These are phyloP conservation scores for Rhodamnia rubescens DNA, from an alignment of 345 rosid genomes.

Conservation along the genomic window DNA sequence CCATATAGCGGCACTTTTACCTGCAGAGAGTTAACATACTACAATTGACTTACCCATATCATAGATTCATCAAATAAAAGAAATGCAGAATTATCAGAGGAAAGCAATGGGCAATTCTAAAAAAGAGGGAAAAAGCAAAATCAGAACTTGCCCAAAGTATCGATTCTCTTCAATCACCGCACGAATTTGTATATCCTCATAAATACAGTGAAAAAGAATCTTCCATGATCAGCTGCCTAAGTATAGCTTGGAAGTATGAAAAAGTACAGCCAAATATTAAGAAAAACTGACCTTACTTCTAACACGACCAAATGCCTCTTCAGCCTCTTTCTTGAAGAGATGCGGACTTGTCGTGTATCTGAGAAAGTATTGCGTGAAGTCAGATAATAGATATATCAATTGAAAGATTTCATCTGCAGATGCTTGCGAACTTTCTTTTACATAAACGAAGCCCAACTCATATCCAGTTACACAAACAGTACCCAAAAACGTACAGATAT, in stretches of 20 bases:
- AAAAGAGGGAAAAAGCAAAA: neutral
- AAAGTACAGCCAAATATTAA: neutral
- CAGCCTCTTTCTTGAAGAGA: constrained; percentile 75
- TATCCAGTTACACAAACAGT: neutral
- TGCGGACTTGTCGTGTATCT: constrained; percentile 98
- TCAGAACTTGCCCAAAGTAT: neutral
- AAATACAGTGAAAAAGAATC: neutral
- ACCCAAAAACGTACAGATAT: constrained; percentile 54
- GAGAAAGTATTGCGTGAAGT: constrained; percentile 1
- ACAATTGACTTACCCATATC: neutral
- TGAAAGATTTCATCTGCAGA: neutral
- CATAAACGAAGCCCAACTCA: neutral
- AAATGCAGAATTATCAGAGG: neutral
- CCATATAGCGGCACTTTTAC: constrained; percentile 90
- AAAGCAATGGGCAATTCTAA: neutral
- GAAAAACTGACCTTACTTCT: constrained; percentile 55
- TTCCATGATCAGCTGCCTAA: neutral
- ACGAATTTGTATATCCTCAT: neutral
- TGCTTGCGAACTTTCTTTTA: neutral
- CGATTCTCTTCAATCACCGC: neutral
- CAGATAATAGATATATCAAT: neutral
- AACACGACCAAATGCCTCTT: constrained; percentile 66
- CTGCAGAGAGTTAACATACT: constrained; percentile 19
- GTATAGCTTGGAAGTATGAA: neutral
- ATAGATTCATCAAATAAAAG: neutral